Evolutionary conservation across 2,329 filamentous ascomycete species (phyloP).

Genomic region (Aspergillus thermomutatus): DNA sequence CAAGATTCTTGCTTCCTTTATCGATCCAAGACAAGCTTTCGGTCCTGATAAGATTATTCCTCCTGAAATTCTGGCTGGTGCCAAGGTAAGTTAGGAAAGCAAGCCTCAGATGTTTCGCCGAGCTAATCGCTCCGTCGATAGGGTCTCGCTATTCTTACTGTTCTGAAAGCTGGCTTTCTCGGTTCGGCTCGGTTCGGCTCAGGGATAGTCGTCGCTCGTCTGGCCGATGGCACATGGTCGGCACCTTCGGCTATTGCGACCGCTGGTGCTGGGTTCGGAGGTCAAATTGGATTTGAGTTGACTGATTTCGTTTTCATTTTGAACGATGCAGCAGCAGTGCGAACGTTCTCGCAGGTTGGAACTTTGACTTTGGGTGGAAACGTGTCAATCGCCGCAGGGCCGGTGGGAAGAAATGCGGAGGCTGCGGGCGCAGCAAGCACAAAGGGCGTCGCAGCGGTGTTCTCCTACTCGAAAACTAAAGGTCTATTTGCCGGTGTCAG

Average conservation of each 20-base stretch:
- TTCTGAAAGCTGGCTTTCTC: conserved; percentile 50
- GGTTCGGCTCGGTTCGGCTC: conserved; percentile 50
- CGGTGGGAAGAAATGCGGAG: conserved; percentile 90
- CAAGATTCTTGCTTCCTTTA: conserved; percentile 91
- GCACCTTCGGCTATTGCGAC: conserved; percentile 49
- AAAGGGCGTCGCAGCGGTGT: conserved; percentile 84
- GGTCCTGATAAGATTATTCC: conserved; percentile 97
- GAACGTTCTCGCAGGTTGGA: conserved; percentile 88
- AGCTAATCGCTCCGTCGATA: conserved; percentile 20
- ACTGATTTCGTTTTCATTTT: conserved; percentile 90
- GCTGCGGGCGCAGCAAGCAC: conserved; percentile 90
- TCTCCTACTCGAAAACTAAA: conserved; percentile 97
- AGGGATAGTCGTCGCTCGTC: conserved; percentile 48
- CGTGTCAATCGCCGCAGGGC: conserved; percentile 90
- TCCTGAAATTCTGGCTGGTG: conserved; percentile 80
- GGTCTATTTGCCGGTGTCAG: conserved; percentile 94
- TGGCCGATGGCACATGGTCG: conserved; percentile 48
- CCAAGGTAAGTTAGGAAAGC: conserved; percentile 62
- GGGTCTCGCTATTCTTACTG: conserved; percentile 50
- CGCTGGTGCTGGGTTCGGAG: conserved; percentile 48
- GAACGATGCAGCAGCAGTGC: conserved; percentile 84
- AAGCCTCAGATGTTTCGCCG: not conserved
- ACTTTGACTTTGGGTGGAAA: conserved; percentile 93
- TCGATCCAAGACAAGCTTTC: conserved; percentile 89
- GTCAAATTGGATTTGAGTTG: conserved; percentile 51